Base-by-base conservation (phyloP, 352 stramenopile species). In the Lagenidium giganteum region DNA sequence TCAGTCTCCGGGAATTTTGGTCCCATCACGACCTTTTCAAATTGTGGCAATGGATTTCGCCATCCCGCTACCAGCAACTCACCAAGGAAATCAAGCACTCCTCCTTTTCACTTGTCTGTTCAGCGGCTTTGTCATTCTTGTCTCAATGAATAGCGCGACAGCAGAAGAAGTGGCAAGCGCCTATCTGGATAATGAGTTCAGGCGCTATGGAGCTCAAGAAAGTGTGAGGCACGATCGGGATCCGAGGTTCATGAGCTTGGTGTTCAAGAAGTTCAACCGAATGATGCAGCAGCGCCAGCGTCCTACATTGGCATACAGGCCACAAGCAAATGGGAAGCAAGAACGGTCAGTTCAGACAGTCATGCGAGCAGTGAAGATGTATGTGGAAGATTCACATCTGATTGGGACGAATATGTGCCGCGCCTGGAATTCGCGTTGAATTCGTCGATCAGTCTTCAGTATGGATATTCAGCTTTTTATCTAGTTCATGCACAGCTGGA, bases 381-480 rank as follows among this genome's bases (percentile, higher is more conserved):
- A 61, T 26, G 36, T 61, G 8, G 32, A 34, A 13, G 52, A 61
- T 25, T 17, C 29, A 13, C 26, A 0, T 8, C 52, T 0, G 52
- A 61, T 20, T 61, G 52, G 52, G 52, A 61, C 26, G 45, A 51
- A 4, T 61, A 61, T 29, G 52, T 38, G 0, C 25, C 42, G 20
- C 28, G 40, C 5, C 26, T 59, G 4, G 41, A 30, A 22, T 48
- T 37, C 12, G 44, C 51, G 1, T 5, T 60, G 9, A 60, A 54
- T 22, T 54, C 51, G 13, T 44, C 22, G n/a, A n/a, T n/a, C n/a
- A n/a, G n/a, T n/a, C n/a, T n/a, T n/a, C n/a, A n/a, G n/a, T n/a
- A n/a, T n/a, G n/a, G n/a, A n/a, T n/a, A n/a, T n/a, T n/a, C n/a
- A n/a, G n/a, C n/a, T n/a, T n/a, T n/a, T n/a, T n/a, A n/a, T n/a